A percentile compares a stretch with the other conserved stretches of the same genome.
These are phyloP conservation scores for Escallonia rubra DNA, from an alignment of 129 eudicot genomes.

Conservation along the genomic window DNA sequence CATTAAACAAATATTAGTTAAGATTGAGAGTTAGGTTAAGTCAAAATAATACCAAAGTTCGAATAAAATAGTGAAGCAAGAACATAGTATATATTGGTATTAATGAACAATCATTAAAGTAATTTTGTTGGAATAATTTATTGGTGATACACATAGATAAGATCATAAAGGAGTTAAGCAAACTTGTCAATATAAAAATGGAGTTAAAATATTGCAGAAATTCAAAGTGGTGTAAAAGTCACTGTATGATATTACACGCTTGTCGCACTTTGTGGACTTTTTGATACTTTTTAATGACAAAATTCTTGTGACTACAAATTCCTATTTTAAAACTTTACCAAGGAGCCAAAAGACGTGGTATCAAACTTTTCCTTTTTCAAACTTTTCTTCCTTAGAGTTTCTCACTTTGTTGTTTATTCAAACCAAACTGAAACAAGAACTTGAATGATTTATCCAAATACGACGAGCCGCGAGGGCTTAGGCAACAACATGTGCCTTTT, in stretches of 20 bases:
- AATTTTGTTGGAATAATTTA: not conserved
- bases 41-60: slow-evolving; percentile 25
- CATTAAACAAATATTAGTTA: slow-evolving; percentile 6
- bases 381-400: not conserved
- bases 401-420: no score
- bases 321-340: not conserved
- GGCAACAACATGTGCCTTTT: no score
- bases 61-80: slow-evolving; percentile 15
- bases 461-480: no score
- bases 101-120: not conserved
- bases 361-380: slow-evolving; percentile 7
- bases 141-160: slow-evolving; percentile 28
- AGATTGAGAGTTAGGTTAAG: slow-evolving; percentile 15
- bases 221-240: slow-evolving; percentile 36
- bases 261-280: slow-evolving; percentile 64
- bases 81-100: slow-evolving; percentile 2
- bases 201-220: not conserved
- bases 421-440: no score
- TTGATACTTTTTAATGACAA: slow-evolving; percentile 18
- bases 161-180: slow-evolving; percentile 14
- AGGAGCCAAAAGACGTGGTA: slow-evolving; percentile 20
- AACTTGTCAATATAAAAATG: slow-evolving; percentile 1
- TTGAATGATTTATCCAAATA: no score
- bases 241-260: slow-evolving; percentile 56
- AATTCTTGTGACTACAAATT: slow-evolving; percentile 4